A percentile compares a stretch with the other conserved stretches of the same genome.
Conservation (phyloP, 805 yeast species). For the Candida sonorensis region DNA sequence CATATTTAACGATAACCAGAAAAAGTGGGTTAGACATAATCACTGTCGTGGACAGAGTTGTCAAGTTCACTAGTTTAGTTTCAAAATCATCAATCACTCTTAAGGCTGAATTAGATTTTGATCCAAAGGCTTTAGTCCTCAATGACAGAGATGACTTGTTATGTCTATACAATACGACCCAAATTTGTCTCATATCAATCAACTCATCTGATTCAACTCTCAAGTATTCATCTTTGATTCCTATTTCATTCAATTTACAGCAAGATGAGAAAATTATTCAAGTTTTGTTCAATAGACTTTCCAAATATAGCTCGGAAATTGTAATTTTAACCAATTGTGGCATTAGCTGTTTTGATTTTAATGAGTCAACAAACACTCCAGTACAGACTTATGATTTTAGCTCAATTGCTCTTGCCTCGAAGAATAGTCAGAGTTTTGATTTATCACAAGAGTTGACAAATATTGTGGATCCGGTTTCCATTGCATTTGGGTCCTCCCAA, state of each 20-base stretch:
- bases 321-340: conserved; percentile 33
- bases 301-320: conserved; percentile 36
- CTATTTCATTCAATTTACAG: conserved; percentile 6
- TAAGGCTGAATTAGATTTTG: conserved; percentile 13
- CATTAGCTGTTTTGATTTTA: conserved; percentile 32
- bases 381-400: neutral
- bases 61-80: conserved; percentile 14
- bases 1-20: conserved; percentile 21
- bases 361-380: conserved; percentile 16
- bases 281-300: conserved; percentile 38
- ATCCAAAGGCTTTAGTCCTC: conserved; percentile 17
- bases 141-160: conserved; percentile 21
- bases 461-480: conserved; percentile 32
- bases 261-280: conserved; percentile 26
- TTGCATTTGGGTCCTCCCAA: conserved; percentile 37
- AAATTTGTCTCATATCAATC: conserved; percentile 10
- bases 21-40: conserved; percentile 21
- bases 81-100: conserved; percentile 7
- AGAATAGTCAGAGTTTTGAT: conserved; percentile 3
- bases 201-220: no score
- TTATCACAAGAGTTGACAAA: conserved; percentile 9
- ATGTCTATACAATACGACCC: conserved; percentile 19
- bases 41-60: conserved; percentile 14
- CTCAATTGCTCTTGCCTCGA: no score
- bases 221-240: conserved; percentile 6